A percentile compares a stretch with the other conserved stretches of the same genome.
phyloP scores from a whole-genome alignment of 345 rosid genomes.

The Eucalyptus leucophloia region DNA sequence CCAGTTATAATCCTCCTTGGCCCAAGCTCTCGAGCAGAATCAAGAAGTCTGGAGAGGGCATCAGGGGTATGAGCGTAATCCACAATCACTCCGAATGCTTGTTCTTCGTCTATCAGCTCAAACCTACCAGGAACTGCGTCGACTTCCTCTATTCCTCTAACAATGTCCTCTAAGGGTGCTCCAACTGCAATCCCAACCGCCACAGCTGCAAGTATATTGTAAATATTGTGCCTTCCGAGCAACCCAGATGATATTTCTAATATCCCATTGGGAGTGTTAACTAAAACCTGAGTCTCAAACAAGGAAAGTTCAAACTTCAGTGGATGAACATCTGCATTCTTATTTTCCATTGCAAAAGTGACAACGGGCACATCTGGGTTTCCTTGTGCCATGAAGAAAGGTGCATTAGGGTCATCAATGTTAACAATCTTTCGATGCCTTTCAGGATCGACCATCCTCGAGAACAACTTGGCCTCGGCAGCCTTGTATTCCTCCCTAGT shows the following conservation, averaged over 20 bases:
- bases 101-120: constrained; percentile 89
- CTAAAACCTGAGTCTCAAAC: constrained; percentile 90
- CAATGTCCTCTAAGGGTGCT: constrained; percentile 89
- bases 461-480: constrained; percentile 74
- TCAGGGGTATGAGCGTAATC: constrained; percentile 79
- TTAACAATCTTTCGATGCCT: constrained; percentile 88
- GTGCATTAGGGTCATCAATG: constrained; percentile 75
- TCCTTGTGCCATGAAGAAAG: constrained; percentile 63
- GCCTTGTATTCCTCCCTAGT: constrained; percentile 75
- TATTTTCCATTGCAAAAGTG: constrained; percentile 81
- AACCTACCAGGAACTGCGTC: constrained; percentile 96
- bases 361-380: constrained; percentile 72
- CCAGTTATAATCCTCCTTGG: constrained; percentile 86
- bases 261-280: constrained; percentile 79
- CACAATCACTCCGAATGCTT: constrained; percentile 89
- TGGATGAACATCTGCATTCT: constrained; percentile 76
- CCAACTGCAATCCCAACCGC: constrained; percentile 96
- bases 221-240: constrained; percentile 78
- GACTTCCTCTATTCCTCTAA: constrained; percentile 89
- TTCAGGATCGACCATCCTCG: constrained; percentile 83
- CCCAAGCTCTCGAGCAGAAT: constrained; percentile 76
- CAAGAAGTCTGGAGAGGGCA: constrained; percentile 78
- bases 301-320: constrained; percentile 83
- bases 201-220: constrained; percentile 85
- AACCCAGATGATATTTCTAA: constrained; percentile 88